Percentiles rank a stretch among this genome's conserved stretches.
Conservation (phyloP, 2,329 filamentous ascomycete genomes). For the Aspergillus latus region DNA sequence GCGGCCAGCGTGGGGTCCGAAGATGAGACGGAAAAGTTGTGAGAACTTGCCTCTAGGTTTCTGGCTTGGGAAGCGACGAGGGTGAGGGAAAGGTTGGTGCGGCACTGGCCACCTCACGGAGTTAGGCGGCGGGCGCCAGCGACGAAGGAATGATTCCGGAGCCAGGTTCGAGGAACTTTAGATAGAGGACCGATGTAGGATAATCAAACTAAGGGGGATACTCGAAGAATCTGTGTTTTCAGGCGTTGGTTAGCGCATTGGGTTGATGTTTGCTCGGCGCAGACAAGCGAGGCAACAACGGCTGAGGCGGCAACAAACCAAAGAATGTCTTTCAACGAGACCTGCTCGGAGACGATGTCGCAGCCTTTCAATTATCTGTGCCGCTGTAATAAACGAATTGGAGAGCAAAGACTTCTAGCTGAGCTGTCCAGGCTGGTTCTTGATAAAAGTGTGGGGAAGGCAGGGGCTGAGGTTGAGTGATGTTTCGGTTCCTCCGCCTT, state of each 20-base stretch:
- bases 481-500: background rate
- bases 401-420: background rate
- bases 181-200: background rate
- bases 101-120: conserved; percentile 19
- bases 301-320: background rate
- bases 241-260: background rate
- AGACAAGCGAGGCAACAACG: background rate
- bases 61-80: conserved; percentile 18
- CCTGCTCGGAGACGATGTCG: background rate
- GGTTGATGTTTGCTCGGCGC: background rate
- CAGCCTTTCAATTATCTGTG: background rate
- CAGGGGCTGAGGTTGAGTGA: background rate
- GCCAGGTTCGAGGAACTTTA: conserved; percentile 22
- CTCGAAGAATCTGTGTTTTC: background rate
- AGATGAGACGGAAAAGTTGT: conserved; percentile 57
- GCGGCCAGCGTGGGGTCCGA: conserved; percentile 66
- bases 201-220: background rate
- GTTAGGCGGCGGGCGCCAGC: conserved; percentile 23
- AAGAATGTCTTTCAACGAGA: background rate
- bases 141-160: conserved; percentile 23
- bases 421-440: background rate
- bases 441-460: background rate
- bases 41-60: conserved; percentile 29
- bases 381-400: background rate
- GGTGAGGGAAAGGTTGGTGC: conserved; percentile 17